Conservation (phyloP, 75 land plant genomes). For the Ceratopteris richardii region DNA sequence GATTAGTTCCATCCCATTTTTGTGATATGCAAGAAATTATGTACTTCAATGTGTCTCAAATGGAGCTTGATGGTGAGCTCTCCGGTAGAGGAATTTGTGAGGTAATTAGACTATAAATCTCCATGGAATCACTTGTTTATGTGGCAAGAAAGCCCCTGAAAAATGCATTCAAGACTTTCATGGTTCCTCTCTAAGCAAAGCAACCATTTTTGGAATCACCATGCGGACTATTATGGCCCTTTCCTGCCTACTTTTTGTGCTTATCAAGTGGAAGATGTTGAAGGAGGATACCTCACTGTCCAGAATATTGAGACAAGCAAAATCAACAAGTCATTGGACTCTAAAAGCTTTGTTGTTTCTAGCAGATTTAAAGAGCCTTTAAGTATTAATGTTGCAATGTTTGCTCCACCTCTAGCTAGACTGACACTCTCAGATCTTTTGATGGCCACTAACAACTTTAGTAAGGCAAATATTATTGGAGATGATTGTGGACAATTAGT, state of each 20-base stretch:
- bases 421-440: constrained; percentile 20
- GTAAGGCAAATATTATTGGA: constrained; percentile 36
- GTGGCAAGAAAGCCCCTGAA: constrained; percentile 2
- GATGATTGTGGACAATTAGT: too few relatives aligned
- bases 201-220: constrained; percentile 29
- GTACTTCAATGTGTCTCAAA: constrained; percentile 44
- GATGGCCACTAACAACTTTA: constrained; percentile 40
- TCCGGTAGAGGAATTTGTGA: constrained; percentile 11
- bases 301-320: not conserved
- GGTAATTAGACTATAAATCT: not conserved
- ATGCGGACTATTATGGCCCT: constrained; percentile 10
- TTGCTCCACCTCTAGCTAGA: constrained; percentile 14
- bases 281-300: constrained; percentile 9
- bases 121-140: constrained; percentile 8
- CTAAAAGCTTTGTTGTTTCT: constrained; percentile 1
- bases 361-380: constrained; percentile 25
- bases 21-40: constrained; percentile 33
- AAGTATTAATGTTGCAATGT: constrained; percentile 35
- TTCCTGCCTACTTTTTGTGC: constrained; percentile 8
- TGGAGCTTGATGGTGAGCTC: constrained; percentile 30
- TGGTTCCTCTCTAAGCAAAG: constrained; percentile 14
- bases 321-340: constrained; percentile 12
- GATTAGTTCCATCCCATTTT: constrained; percentile 36
- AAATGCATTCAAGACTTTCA: constrained; percentile 5
- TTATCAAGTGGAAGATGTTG: constrained; percentile 22